Base-by-base conservation (phyloP, 129 eudicot genomes). In the Kitagawia praeruptora region DNA sequence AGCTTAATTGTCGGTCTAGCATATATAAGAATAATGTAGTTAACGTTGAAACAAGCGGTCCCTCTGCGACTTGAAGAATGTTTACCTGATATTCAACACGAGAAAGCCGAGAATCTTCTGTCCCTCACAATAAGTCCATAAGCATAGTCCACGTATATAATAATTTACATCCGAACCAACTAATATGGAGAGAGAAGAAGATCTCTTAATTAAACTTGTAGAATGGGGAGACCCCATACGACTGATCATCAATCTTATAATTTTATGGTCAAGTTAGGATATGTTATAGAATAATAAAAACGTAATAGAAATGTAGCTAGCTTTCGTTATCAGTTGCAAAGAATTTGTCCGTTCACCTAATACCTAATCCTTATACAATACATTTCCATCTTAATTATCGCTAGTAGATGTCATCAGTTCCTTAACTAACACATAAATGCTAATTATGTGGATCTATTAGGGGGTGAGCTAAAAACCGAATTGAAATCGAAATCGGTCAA, bases 51-150 rank as follows among this genome's bases (percentile, higher is more conserved):
- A 69, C 21, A 31, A 34, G 9, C 41, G 74, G 42, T 14, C 74
- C 74, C 44, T 38, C 74, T 21, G n/a, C 23, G 74, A 69, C 44
- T 69, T 34, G 9, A 69, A 69, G 74, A 69, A 69, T 69, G 74
- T 69, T 69, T 27, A 69, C 40, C 44, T 4, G 34, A 67, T 27
- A 67, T 13, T 28, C 41, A 11, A 16, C 7, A 67, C 48, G 25
- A 34, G 27, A 37, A 39, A 70, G 12, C 25, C 21, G 28, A 71
- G 75, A 71, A 71, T 40, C 46, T 71, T 4, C 14, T 39, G 48
- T 39, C 48, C 48, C 18, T 38, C 21, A 19, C 75, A 18, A 40
- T 71, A 40, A 41, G 75, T 71, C 75, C 75, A 71, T 23, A 40
- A 6, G 46, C 7, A 71, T 71, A 71, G 19, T 40, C 75, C 31